These are phyloP conservation scores for Cucurbitaria berberidis DNA, from an alignment of 2,329 filamentous ascomycete genomes.

Conservation along the genomic window DNA sequence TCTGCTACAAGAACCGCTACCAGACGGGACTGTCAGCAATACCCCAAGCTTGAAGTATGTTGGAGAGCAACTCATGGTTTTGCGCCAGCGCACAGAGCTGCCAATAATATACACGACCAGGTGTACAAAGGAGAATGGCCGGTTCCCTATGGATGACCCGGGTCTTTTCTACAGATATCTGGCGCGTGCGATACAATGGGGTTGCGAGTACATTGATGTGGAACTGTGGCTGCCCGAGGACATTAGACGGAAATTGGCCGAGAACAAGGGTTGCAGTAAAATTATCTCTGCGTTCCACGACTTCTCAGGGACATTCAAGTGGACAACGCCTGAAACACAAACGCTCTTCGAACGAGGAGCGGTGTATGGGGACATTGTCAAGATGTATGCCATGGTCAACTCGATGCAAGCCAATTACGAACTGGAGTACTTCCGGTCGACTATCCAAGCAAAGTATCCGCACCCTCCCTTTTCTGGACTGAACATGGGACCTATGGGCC, in stretches of 20 bases:
- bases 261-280: slow-evolving; percentile 76
- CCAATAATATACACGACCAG: slow-evolving; percentile 91
- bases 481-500: slow-evolving; percentile 87
- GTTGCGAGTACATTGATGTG: slow-evolving; percentile 87
- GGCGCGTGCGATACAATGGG: slow-evolving; percentile 85
- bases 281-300: slow-evolving; percentile 94
- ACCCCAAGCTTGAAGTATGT: slow-evolving; percentile 84
- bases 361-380: slow-evolving; percentile 82
- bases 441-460: slow-evolving; percentile 72
- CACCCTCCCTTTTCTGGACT: slow-evolving; percentile 80
- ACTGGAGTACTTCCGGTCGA: slow-evolving; percentile 84
- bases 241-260: slow-evolving; percentile 71
- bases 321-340: slow-evolving; percentile 76
- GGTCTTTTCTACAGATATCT: slow-evolving; percentile 78
- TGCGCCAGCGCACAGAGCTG: slow-evolving; percentile 82
- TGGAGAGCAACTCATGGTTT: slow-evolving; percentile 82
- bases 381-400: slow-evolving; percentile 86
- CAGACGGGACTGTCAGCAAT: slow-evolving; percentile 62
- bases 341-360: slow-evolving; percentile 73
- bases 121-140: slow-evolving; percentile 81
- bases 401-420: slow-evolving; percentile 88
- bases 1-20: slow-evolving; percentile 73
- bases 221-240: slow-evolving; percentile 84
- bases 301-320: slow-evolving; percentile 83
- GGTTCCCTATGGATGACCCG: slow-evolving; percentile 83